Percentiles rank a stretch among this genome's conserved stretches.
Conservation (phyloP, 2,329 filamentous ascomycete species). For the Penicillium vulpinum region DNA sequence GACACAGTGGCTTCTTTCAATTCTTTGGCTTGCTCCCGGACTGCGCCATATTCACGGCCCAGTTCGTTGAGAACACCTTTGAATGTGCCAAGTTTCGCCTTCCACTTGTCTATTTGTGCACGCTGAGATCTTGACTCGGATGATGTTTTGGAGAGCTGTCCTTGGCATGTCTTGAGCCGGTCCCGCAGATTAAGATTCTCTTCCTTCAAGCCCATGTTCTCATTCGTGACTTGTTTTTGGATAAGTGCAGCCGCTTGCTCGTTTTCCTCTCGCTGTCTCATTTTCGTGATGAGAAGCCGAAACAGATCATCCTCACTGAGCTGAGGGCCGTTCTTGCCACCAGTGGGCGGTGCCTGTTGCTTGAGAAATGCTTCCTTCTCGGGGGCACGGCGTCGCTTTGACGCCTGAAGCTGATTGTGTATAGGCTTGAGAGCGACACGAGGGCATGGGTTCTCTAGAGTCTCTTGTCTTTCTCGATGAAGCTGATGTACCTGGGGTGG, state of each 20-base stretch:
- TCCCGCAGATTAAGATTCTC: conserved; percentile 32
- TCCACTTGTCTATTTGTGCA: conserved; percentile 36
- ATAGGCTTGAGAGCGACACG: neutral
- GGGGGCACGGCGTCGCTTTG: conserved; percentile 16
- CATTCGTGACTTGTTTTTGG: conserved; percentile 29
- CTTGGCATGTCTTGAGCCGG: conserved; percentile 22
- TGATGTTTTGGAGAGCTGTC: conserved; percentile 21
- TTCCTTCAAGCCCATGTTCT: conserved; percentile 25
- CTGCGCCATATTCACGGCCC: conserved; percentile 34
- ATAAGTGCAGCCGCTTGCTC: conserved; percentile 25
- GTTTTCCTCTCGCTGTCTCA: conserved; percentile 38
- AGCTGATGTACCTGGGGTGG: neutral
- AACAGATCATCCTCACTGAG: conserved; percentile 40
- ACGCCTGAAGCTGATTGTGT: conserved; percentile 10
- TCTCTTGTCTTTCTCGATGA: neutral
- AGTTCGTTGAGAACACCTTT: conserved; percentile 35
- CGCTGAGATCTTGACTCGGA: conserved; percentile 23
- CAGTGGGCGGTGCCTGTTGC: neutral
- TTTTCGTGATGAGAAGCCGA: conserved; percentile 35
- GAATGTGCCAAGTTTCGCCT: conserved; percentile 34
- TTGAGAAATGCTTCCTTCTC: neutral
- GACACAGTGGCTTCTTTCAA: conserved; percentile 27
- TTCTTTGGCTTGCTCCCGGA: conserved; percentile 32
- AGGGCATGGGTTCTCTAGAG: neutral
- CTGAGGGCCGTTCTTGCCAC: conserved; percentile 1